Base-by-base conservation (phyloP, 2,329 filamentous ascomycete species). In the Cercospora berteroae region DNA sequence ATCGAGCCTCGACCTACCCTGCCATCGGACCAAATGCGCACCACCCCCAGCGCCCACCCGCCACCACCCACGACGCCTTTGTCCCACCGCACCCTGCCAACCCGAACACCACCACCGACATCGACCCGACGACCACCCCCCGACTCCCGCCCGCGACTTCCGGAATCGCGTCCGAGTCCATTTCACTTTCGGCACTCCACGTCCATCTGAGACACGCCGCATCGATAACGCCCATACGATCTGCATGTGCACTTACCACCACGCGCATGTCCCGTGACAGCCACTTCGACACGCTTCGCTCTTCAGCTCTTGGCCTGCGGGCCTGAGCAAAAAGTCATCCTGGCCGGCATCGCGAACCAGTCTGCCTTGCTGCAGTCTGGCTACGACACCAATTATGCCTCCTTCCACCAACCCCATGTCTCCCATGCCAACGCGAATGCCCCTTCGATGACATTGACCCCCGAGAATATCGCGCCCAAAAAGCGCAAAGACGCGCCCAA, bases 331-430 rank as follows among this genome's bases (percentile, higher is more conserved):
- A 18, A 39, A 31, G 57, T 52, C 58, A 77, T 68, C 69, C 72
- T 79, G 78, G 78, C 78, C 70, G 70, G 74, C 50, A 73, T 75
- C 29, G 72, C 69, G 42, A 72, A 76, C 71, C 91, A 93, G 74
- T 80, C 89, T 74, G 91, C 63, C 44, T 39, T 60, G 39, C 57
- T 65, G 63, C 63, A 65, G 59, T 86, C 92, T 69, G 92, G 88
- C 74, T 97, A 97, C 79, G 93, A 97, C 78, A 88, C 94, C 25
- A 33, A 67, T 13, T 74, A 76, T 70, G 69, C 68, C 60, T 69
- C 67, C 61, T 70, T 67, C 67, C 59, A 64, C 63, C 52, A 39
- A 2, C 59, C 57, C 42, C 42, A 65, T 52, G 66, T 68, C 18
- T 72, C 70, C 27, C 70, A 70, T 63, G 65, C 64, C 61, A 64